Percentiles rank a stretch among this genome's conserved stretches.
phyloP scores from a whole-genome alignment of 2,329 filamentous ascomycete genomes.

The Elsinoe ampelina region DNA sequence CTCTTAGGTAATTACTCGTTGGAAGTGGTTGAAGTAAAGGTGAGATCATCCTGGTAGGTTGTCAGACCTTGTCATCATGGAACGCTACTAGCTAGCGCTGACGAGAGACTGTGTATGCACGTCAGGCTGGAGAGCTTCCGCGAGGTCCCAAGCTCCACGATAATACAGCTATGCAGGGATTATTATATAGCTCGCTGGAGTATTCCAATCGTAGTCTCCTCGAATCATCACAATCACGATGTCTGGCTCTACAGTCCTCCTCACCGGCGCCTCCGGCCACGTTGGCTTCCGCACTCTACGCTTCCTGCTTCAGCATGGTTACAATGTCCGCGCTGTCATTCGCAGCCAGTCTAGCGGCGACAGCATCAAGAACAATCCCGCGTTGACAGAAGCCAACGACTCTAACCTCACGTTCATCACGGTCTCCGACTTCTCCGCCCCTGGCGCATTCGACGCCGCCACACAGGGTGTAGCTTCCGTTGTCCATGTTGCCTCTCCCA shows the following conservation, averaged over 20 bases:
- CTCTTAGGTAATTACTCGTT: too few species aligned
- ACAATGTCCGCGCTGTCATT: conserved; percentile 31
- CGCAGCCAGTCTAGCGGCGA: conserved; percentile 27
- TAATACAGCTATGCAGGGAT: background rate
- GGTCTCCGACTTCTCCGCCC: conserved; percentile 26
- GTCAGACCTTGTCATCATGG: background rate
- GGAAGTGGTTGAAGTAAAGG: too few species aligned
- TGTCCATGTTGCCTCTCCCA: conserved; percentile 24
- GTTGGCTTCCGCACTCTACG: conserved; percentile 30
- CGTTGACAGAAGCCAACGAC: conserved; percentile 20
- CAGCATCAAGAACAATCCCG: conserved; percentile 21
- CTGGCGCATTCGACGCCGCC: conserved; percentile 28
- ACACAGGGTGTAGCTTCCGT: conserved; percentile 25
- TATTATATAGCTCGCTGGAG: background rate
- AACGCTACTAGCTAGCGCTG: background rate
- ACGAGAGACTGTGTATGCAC: background rate
- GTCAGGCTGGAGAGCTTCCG: background rate
- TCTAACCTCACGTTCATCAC: conserved; percentile 25
- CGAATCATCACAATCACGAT: background rate
- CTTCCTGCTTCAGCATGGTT: conserved; percentile 27
- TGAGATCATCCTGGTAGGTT: too few species aligned
- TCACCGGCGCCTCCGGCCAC: conserved; percentile 34
- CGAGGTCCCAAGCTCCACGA: background rate
- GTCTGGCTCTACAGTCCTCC: conserved; percentile 19
- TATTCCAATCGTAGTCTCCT: too few species aligned